phyloP scores from a whole-genome alignment of 305 asterid species.

The Nicotiana rustica region DNA sequence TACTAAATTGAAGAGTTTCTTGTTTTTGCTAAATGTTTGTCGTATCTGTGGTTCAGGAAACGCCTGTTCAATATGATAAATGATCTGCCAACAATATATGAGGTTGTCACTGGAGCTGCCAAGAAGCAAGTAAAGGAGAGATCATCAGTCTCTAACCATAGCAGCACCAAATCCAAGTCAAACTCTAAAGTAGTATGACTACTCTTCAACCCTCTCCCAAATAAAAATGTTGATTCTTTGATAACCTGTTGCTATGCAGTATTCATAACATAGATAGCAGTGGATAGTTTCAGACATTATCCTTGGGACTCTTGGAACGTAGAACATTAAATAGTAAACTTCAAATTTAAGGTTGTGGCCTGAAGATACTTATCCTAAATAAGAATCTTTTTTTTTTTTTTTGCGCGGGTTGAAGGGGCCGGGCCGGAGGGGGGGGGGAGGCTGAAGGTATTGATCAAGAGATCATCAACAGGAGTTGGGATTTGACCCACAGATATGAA shows the following conservation, averaged over 20 bases:
- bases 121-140: conserved; percentile 49
- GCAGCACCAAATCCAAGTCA: conserved; percentile 54
- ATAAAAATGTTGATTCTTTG: conserved; percentile 1
- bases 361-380: background rate
- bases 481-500: background rate
- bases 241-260: background rate
- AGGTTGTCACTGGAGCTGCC: conserved; percentile 55
- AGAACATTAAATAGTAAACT: background rate
- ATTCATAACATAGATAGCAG: background rate
- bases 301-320: background rate
- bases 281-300: background rate
- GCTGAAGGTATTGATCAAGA: background rate
- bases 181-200: conserved; percentile 46
- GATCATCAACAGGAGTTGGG: background rate
- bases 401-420: too few species aligned
- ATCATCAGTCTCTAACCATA: conserved; percentile 47
- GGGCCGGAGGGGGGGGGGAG: background rate
- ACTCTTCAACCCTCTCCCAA: conserved; percentile 7
- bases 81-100: conserved; percentile 59
- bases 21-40: conserved; percentile 27
- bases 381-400: background rate
- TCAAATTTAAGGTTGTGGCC: background rate
- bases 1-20: background rate
- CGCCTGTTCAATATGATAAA: conserved; percentile 56
- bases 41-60: conserved; percentile 48